phyloP scores from a whole-genome alignment of 441 rosid genomes.

The Hypseocharis bilobata region DNA sequence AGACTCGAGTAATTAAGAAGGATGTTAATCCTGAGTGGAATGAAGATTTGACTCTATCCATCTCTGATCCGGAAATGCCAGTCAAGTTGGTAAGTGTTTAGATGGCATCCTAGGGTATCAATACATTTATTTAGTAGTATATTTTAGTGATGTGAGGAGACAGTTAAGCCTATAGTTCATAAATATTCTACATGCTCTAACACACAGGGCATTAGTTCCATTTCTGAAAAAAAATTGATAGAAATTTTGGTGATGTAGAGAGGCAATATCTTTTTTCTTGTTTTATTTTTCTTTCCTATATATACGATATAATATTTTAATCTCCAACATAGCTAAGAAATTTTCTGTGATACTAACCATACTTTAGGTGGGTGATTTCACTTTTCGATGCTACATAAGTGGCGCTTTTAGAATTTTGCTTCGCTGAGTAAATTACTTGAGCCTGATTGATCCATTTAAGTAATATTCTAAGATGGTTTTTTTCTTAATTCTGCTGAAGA shows the following conservation, averaged over 20 bases:
- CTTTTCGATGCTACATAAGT: neutral
- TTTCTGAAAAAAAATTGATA: too few species aligned
- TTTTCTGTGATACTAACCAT: neutral
- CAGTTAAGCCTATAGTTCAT: too few species aligned
- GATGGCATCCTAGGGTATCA: too few species aligned
- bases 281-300: neutral
- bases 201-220: too few species aligned
- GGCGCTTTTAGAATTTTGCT: neutral
- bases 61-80: conserved; percentile 48
- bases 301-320: neutral
- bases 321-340: neutral
- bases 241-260: too few species aligned
- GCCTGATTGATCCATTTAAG: neutral
- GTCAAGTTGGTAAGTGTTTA: conserved; percentile 52
- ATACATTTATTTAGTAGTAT: too few species aligned
- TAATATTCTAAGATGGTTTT: too few species aligned
- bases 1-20: conserved; percentile 59
- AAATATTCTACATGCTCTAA: too few species aligned
- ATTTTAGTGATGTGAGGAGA: too few species aligned
- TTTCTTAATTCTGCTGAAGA: neutral
- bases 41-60: conserved; percentile 67
- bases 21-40: conserved; percentile 82
- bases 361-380: neutral
- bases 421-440: neutral
- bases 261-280: too few species aligned